These are phyloP conservation scores for Tremella yokohamensis DNA, from an alignment of 768 basidiomycete genomes.

Conservation along the genomic window DNA sequence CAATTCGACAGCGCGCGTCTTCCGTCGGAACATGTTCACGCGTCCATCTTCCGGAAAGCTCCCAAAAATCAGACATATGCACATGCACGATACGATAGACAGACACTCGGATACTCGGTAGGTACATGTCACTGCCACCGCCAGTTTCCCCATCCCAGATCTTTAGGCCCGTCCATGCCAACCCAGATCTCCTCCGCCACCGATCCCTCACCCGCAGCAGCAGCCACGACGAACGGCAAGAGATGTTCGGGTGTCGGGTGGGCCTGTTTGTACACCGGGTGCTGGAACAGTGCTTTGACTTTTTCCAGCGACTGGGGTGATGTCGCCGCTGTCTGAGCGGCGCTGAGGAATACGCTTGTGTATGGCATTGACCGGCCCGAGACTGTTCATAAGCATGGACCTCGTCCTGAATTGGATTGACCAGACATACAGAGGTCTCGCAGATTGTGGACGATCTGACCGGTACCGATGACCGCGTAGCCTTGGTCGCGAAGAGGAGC, in stretches of 20 bases:
- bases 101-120: no score
- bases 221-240: slow-evolving; percentile 71
- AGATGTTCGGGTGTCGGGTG: slow-evolving; percentile 81
- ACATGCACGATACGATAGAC: no score
- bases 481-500: slow-evolving; percentile 35
- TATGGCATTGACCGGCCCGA: slow-evolving; percentile 23
- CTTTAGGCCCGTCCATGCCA: slow-evolving; percentile 16
- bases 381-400: slow-evolving; percentile 12
- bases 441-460: slow-evolving; percentile 46
- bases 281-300: slow-evolving; percentile 55
- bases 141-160: slow-evolving; percentile 44
- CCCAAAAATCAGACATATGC: no score
- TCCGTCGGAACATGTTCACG: no score
- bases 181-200: slow-evolving; percentile 31
- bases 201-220: slow-evolving; percentile 62
- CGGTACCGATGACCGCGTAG: slow-evolving; percentile 40
- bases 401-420: not conserved
- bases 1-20: no score
- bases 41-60: no score
- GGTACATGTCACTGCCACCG: slow-evolving; percentile 37
- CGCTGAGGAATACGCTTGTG: slow-evolving; percentile 23
- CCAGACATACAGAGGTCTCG: slow-evolving; percentile 39
- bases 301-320: slow-evolving; percentile 17
- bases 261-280: slow-evolving; percentile 62
- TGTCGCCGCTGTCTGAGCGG: slow-evolving; percentile 13